Evolutionary conservation across 768 basidiomycete species (phyloP).

Genomic region (Amanita polypyramis): DNA sequence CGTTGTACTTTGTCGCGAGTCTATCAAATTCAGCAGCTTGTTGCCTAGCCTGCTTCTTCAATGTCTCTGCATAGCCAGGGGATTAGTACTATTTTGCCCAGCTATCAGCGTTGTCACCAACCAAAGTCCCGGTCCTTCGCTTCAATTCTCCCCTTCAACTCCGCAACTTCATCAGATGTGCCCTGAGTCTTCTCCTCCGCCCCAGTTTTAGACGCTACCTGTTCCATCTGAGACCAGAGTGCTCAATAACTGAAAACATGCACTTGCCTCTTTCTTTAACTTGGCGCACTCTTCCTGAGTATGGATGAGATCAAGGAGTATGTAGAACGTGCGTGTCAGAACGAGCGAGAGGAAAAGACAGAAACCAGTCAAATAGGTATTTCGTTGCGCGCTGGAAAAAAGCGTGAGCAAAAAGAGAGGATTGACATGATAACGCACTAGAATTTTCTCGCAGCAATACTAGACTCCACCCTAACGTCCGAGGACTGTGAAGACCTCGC

Average conservation of each 20-base stretch:
- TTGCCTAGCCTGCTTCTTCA: slow-evolving; percentile 75
- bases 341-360: slow-evolving; percentile 94
- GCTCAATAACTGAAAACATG: not conserved
- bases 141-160: slow-evolving; percentile 62
- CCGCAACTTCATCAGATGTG: slow-evolving; percentile 45
- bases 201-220: slow-evolving; percentile 10
- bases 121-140: slow-evolving; percentile 58
- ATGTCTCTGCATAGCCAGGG: slow-evolving; percentile 36
- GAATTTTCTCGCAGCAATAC: slow-evolving; percentile 86
- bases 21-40: slow-evolving; percentile 77
- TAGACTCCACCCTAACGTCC: slow-evolving; percentile 77
- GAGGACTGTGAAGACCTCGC: slow-evolving; percentile 45
- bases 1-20: slow-evolving; percentile 69
- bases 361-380: slow-evolving; percentile 88
- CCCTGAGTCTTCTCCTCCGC: slow-evolving; percentile 22
- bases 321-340: slow-evolving; percentile 86
- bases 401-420: not conserved
- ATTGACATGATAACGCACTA: slow-evolving; percentile 44
- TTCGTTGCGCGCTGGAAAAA: slow-evolving; percentile 63
- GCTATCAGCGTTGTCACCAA: slow-evolving; percentile 18
- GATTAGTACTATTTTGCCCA: not conserved
- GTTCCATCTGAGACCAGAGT: not conserved
- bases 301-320: slow-evolving; percentile 85
- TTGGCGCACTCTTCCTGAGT: slow-evolving; percentile 82
- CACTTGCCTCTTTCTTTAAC: slow-evolving; percentile 51